Evolutionary conservation across 139 green algal species (phyloP).

Genomic region (Tetradesmus lagerheimii): DNA sequence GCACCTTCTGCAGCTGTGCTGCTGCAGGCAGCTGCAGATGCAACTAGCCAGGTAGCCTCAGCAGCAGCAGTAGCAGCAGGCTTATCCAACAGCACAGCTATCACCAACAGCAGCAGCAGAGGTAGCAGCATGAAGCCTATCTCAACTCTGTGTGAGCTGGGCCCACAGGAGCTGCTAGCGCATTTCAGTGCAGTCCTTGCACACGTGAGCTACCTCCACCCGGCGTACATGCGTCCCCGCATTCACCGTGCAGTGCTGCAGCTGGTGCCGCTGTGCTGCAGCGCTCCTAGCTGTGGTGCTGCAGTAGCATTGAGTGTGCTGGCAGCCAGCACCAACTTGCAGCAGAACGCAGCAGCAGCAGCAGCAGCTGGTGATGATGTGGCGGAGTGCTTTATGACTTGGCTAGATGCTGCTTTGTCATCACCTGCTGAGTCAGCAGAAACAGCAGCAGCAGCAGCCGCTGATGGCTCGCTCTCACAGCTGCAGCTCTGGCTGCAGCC

Average conservation of each 20-base stretch:
- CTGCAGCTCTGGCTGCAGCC: not conserved
- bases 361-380: not conserved
- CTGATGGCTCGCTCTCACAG: not conserved
- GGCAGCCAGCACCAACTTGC: not conserved
- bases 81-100: not conserved
- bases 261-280: not conserved
- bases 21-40: slow-evolving; percentile 31
- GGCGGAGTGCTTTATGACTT: not conserved
- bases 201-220: slow-evolving; percentile 11
- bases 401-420: not conserved
- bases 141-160: not conserved
- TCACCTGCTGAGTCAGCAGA: not conserved
- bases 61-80: not conserved
- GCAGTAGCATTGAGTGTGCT: not conserved
- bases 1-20: slow-evolving; percentile 29
- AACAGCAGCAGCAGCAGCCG: not conserved
- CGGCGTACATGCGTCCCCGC: not conserved
- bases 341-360: slow-evolving; percentile 9
- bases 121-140: not conserved
- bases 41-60: not conserved
- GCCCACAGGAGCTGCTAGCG: not conserved
- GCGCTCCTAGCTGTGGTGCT: not conserved
- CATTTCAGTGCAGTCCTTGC: not conserved
- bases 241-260: not conserved
- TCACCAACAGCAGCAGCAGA: not conserved